Percentiles rank a stretch among this genome's conserved stretches.
These are phyloP conservation scores for Gryganskiella cystojenkinii DNA, from an alignment of 192 early-diverging fungal species.

Conservation along the genomic window DNA sequence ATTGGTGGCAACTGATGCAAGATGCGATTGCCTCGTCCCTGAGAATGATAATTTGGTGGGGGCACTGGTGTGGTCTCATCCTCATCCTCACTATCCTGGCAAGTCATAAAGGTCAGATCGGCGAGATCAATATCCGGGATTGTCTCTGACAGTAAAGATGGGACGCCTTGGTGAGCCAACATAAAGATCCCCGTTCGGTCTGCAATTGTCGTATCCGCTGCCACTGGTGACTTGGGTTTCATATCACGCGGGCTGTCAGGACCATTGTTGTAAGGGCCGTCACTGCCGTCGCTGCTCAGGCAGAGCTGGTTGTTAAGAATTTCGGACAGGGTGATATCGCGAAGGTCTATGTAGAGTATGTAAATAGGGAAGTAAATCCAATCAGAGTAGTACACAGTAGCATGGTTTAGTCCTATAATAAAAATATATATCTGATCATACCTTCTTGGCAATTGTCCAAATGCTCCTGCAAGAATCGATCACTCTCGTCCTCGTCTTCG, in stretches of 20 bases:
- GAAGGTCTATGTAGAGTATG: conserved; percentile 18
- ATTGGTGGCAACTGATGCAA: background rate
- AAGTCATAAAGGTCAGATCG: conserved; percentile 21
- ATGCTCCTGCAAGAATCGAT: conserved; percentile 6
- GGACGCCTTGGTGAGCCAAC: conserved; percentile 5
- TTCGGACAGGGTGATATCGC: conserved; percentile 37
- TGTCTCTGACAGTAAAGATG: conserved; percentile 22
- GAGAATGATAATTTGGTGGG: background rate
- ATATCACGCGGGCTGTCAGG: background rate
- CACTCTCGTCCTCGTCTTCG: conserved; percentile 6
- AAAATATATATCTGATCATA: no score
- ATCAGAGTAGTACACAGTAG: no score
- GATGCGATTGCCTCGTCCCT: background rate
- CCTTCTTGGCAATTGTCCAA: conserved; percentile 26
- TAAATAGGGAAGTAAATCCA: background rate
- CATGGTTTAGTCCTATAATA: no score
- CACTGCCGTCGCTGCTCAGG: conserved; percentile 26
- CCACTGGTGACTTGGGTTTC: no score
- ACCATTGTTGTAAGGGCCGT: background rate
- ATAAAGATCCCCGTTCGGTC: conserved; percentile 25
- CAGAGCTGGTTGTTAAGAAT: conserved; percentile 29
- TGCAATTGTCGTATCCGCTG: conserved; percentile 16
- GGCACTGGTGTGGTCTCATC: background rate
- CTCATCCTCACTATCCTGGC: background rate
- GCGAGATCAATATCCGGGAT: conserved; percentile 19